Evolutionary conservation across 495 filamentous ascomycete genomes (phyloP), one percentile per base, ranked within the genome.

Genomic region (Tuber brumale): DNA sequence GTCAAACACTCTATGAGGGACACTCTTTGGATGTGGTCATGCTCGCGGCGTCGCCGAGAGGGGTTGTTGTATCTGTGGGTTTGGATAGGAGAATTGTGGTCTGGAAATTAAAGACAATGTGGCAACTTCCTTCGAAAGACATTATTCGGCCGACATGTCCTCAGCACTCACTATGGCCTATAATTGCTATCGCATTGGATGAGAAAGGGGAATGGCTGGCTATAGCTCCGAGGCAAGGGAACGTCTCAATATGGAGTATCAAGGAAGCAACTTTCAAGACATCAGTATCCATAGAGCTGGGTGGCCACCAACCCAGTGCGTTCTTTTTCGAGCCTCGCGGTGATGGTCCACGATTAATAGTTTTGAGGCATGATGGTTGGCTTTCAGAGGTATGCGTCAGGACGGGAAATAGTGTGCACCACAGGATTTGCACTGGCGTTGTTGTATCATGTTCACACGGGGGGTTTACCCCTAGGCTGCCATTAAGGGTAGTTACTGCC

Each of bases 21-120:
- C 91, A 93, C 81, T 80, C 82, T 8, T 84, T 93, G 31, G 91
- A 93, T 79, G 85, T 93, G 43, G 87, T 88, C 69, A 86, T 88
- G 81, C 84, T 93, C 71, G 82, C 85, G 10, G 85, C 89, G 16
- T 91, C 87, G 35, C 80, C 86, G 4, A 86, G 86, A 57, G 90
- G 91, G 8, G 84, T 89, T 51, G 81, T 93, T 31, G 89, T 89
- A n/a, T 91, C 90, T 8, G 85, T 92, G 61, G 90, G 89, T 1
- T 83, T 92, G 10, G 91, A 93, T 78, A 85, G 91, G 72, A 83
- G 85, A 19, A 88, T 92, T 37, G 86, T 88, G 43, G 82, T 92
- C 0, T 90, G 89, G 88, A 84, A 90, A 81, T 79, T 90, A 21
- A 88, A 86, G 57, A 70, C 75, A 27, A 82, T 75, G 69, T 69